These are phyloP conservation scores for Ophiosphaerella herpotricha DNA, from an alignment of 2,329 filamentous ascomycete genomes.

Conservation along the genomic window DNA sequence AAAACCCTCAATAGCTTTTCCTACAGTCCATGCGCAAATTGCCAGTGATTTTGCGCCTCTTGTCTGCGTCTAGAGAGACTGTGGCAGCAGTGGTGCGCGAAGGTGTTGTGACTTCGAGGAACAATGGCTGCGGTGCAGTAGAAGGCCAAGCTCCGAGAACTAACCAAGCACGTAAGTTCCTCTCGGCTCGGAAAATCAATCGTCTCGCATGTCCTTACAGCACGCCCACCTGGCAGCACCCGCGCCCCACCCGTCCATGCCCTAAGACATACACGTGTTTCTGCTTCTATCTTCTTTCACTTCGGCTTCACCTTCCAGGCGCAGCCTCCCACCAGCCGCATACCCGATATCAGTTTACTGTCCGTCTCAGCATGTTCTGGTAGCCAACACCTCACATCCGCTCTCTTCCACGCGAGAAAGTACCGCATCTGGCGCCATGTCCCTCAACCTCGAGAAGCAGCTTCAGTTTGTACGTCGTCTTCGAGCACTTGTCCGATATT, in stretches of 20 bases:
- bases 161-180: neutral
- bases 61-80: constrained; percentile 14
- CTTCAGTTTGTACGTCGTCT: constrained; percentile 72
- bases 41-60: constrained; percentile 17
- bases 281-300: constrained; percentile 20
- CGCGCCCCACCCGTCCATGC: constrained; percentile 28
- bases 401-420: constrained; percentile 32
- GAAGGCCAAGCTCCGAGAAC: constrained; percentile 8
- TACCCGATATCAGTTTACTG: neutral
- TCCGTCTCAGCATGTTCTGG: constrained; percentile 34
- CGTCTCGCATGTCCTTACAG: constrained; percentile 10
- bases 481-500: neutral
- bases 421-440: constrained; percentile 48
- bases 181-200: constrained; percentile 26
- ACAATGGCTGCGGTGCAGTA: constrained; percentile 10
- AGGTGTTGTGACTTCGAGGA: constrained; percentile 13
- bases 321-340: constrained; percentile 4
- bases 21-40: constrained; percentile 35
- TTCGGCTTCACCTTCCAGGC: constrained; percentile 19
- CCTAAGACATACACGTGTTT: constrained; percentile 29
- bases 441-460: constrained; percentile 79
- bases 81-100: constrained; percentile 13
- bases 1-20: constrained; percentile 20
- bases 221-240: constrained; percentile 24
- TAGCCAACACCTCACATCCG: constrained; percentile 12